A percentile compares a stretch with the other conserved stretches of the same genome.
phyloP scores from a whole-genome alignment of 176 grass and related monocot species.

The Lolium rigidum region DNA sequence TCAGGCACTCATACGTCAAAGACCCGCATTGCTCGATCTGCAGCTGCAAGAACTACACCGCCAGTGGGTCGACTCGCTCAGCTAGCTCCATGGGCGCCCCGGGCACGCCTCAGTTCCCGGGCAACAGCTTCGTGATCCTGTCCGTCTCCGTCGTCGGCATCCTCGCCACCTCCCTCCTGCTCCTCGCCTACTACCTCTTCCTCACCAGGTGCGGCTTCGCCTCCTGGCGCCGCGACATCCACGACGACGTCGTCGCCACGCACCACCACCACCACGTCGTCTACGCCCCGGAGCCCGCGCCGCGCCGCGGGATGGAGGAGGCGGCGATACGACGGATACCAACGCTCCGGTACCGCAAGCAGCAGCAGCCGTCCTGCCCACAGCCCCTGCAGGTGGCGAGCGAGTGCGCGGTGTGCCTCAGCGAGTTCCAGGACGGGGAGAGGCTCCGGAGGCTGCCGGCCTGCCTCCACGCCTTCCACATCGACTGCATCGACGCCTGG shows the following conservation, averaged over 20 bases:
- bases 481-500: slow-evolving; percentile 96
- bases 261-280: slow-evolving; percentile 23
- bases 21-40: background rate
- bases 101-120: background rate
- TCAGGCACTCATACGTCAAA: background rate
- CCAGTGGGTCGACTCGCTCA: no score
- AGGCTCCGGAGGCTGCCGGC: slow-evolving; percentile 66
- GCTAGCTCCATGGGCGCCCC: slow-evolving; percentile 17
- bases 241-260: background rate
- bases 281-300: background rate
- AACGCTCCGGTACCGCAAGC: slow-evolving; percentile 51
- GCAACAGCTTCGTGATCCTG: slow-evolving; percentile 58
- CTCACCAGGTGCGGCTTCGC: slow-evolving; percentile 60
- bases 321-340: slow-evolving; percentile 65
- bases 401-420: slow-evolving; percentile 80
- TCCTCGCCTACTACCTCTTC: slow-evolving; percentile 81
- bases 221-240: slow-evolving; percentile 20
- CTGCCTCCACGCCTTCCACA: slow-evolving; percentile 89
- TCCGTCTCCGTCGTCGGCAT: slow-evolving; percentile 69
- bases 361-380: background rate
- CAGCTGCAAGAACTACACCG: background rate
- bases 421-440: slow-evolving; percentile 71
- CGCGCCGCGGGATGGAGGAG: slow-evolving; percentile 43
- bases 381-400: background rate
- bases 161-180: slow-evolving; percentile 58